These are phyloP conservation scores for Fusarium bulbicola DNA, from an alignment of 2,329 filamentous ascomycete species.

Conservation along the genomic window DNA sequence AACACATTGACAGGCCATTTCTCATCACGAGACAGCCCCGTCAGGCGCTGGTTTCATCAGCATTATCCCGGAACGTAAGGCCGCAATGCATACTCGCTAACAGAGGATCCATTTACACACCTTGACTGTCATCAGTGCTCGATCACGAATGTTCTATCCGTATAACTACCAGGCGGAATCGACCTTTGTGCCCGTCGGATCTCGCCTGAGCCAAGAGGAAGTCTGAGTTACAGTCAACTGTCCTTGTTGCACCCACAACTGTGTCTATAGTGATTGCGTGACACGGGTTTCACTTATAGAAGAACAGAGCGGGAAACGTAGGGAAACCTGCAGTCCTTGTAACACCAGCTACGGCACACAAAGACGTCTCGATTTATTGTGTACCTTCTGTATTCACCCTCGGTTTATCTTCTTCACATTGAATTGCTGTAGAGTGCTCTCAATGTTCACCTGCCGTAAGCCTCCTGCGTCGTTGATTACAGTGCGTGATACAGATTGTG, in stretches of 20 bases:
- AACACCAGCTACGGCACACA: neutral
- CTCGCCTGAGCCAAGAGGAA: neutral
- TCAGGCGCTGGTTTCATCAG: neutral
- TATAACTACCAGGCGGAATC: neutral
- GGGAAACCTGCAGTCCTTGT: conserved; percentile 9
- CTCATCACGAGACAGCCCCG: conserved; percentile 9
- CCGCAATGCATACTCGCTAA: conserved; percentile 20
- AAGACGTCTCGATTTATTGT: neutral
- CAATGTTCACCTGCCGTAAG: neutral
- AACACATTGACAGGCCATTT: neutral
- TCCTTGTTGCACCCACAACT: neutral
- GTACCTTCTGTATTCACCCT: neutral
- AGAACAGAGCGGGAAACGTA: neutral
- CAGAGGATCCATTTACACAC: neutral
- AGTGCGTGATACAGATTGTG: conserved; percentile 11
- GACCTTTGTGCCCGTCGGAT: neutral
- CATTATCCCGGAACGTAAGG: conserved; percentile 19
- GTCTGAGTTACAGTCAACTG: neutral
- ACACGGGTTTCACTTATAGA: conserved; percentile 17
- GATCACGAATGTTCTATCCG: neutral
- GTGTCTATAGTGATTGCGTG: conserved; percentile 11
- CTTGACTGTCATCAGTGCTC: neutral
- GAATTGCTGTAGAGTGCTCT: neutral
- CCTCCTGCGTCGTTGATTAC: neutral
- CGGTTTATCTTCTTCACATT: neutral